These are phyloP conservation scores for Colletotrichum tanaceti DNA, from an alignment of 2,329 filamentous ascomycete genomes.

Conservation along the genomic window DNA sequence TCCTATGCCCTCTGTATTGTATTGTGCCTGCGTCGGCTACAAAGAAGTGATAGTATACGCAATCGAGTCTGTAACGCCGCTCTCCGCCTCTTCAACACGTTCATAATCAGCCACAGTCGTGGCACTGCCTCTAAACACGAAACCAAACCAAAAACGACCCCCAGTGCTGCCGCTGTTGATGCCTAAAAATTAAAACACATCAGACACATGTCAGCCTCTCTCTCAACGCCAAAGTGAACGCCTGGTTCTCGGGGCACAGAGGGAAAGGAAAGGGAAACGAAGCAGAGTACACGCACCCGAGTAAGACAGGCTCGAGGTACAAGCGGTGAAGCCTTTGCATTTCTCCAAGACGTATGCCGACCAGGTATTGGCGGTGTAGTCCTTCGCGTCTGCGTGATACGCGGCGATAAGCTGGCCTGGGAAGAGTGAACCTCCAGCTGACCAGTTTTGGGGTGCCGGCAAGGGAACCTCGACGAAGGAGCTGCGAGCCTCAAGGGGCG, in stretches of 20 bases:
- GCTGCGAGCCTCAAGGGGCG: not conserved
- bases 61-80: not conserved
- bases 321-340: constrained; percentile 1
- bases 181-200: not conserved
- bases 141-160: constrained; percentile 2
- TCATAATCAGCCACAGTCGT: not conserved
- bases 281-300: not conserved
- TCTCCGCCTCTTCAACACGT: not conserved
- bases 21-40: not conserved
- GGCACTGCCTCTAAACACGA: not conserved
- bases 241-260: not conserved
- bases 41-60: constrained; percentile 1
- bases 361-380: constrained; percentile 8
- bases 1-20: not conserved
- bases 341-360: constrained; percentile 5
- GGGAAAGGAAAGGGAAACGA: not conserved
- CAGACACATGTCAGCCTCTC: not conserved
- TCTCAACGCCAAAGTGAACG: too few relatives aligned
- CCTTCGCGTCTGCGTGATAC: not conserved
- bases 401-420: not conserved
- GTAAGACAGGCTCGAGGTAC: constrained; percentile 1
- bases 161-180: constrained; percentile 14
- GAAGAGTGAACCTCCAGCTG: not conserved
- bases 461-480: not conserved
- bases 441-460: constrained; percentile 1